phyloP scores from a whole-genome alignment of 768 basidiomycete species.

The Vararia minispora region DNA sequence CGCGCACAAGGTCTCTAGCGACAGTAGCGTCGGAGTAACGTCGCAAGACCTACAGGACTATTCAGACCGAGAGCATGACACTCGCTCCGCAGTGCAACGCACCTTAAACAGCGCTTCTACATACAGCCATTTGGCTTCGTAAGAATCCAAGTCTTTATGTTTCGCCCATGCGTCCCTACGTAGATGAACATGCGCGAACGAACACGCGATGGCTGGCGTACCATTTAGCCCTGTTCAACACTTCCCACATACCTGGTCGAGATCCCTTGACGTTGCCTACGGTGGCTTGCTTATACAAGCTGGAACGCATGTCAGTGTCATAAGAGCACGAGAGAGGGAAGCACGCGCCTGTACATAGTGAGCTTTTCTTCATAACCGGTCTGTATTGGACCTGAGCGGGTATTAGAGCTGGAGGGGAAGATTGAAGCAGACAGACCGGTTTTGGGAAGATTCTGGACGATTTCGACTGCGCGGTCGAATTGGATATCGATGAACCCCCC shows the following conservation, averaged over 20 bases:
- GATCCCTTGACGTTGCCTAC: conserved; percentile 74
- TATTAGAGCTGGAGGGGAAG: too few relatives aligned
- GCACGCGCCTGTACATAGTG: conserved; percentile 74
- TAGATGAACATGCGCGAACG: conserved; percentile 9
- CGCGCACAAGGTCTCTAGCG: conserved; percentile 63
- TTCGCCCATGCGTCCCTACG: conserved; percentile 92
- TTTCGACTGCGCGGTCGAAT: conserved; percentile 90
- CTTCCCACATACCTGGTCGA: conserved; percentile 82
- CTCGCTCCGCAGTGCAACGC: conserved; percentile 7
- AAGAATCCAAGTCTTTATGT: conserved; percentile 67
- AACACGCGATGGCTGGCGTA: conserved; percentile 22
- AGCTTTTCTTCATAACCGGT: conserved; percentile 94
- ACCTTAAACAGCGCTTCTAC: conserved; percentile 84
- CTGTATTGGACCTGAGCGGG: conserved; percentile 94
- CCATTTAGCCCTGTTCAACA: conserved; percentile 93
- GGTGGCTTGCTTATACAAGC: conserved; percentile 94
- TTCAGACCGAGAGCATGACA: neutral
- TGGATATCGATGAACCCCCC: conserved; percentile 65
- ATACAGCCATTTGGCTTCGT: conserved; percentile 83
- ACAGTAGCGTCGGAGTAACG: conserved; percentile 79
- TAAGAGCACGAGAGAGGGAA: neutral
- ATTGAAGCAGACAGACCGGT: too few relatives aligned
- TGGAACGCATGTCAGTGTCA: conserved; percentile 18
- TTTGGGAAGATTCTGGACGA: conserved; percentile 87
- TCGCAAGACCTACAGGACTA: conserved; percentile 47